A percentile compares a stretch with the other conserved stretches of the same genome.
Conservation (phyloP, 2,329 filamentous ascomycete species). For the Ascochyta fabae region DNA sequence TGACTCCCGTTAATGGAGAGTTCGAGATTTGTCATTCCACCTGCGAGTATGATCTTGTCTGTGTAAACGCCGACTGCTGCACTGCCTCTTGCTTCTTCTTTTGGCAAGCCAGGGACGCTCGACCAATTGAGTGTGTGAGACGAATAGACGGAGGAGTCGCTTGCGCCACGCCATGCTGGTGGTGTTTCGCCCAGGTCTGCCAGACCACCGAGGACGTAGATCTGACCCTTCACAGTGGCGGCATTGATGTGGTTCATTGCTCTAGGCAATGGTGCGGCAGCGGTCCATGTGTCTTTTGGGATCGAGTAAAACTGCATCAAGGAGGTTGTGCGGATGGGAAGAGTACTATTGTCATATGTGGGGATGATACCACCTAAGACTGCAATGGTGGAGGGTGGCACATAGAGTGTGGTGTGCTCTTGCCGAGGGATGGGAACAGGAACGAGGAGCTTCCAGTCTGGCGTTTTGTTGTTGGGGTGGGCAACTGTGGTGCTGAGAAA, state of each 20-base stretch:
- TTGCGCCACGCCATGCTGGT: slow-evolving; percentile 17
- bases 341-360: neutral
- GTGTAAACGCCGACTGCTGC: slow-evolving; percentile 28
- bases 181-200: slow-evolving; percentile 6
- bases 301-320: slow-evolving; percentile 33
- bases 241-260: slow-evolving; percentile 37
- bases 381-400: slow-evolving; percentile 26
- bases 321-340: slow-evolving; percentile 20
- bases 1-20: slow-evolving; percentile 12
- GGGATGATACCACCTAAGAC: slow-evolving; percentile 34
- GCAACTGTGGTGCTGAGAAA: neutral
- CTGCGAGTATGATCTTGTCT: slow-evolving; percentile 29
- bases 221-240: slow-evolving; percentile 25
- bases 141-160: slow-evolving; percentile 24
- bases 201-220: slow-evolving; percentile 36
- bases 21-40: slow-evolving; percentile 25
- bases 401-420: slow-evolving; percentile 33
- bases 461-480: neutral
- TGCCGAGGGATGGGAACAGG: slow-evolving; percentile 30
- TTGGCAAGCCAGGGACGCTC: neutral
- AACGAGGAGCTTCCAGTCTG: slow-evolving; percentile 24
- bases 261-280: slow-evolving; percentile 21
- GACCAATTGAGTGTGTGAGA: neutral
- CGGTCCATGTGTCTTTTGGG: slow-evolving; percentile 26
- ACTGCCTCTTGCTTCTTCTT: slow-evolving; percentile 24